Evolutionary conservation across 176 grass and related monocot species (phyloP).

Genomic region (Areca catechu): DNA sequence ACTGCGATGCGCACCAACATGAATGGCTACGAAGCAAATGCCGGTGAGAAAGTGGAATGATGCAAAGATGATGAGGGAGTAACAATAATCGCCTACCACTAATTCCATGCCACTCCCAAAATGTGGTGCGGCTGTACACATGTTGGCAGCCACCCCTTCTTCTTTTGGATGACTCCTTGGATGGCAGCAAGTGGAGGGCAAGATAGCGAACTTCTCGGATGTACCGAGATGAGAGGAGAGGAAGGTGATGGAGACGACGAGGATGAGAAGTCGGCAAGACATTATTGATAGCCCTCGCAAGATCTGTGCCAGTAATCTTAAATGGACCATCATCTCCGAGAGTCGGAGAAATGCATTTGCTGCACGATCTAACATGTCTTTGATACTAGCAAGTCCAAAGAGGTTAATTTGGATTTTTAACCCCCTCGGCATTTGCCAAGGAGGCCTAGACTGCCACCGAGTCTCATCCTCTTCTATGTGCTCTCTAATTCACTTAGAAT

Average conservation of each 20-base stretch:
- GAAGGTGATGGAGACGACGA: slow-evolving; percentile 15
- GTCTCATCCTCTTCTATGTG: no score
- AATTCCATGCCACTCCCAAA: not conserved
- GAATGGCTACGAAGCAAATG: not conserved
- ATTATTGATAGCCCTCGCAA: slow-evolving; percentile 62
- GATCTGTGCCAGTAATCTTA: slow-evolving; percentile 77
- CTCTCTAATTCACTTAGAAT: no score
- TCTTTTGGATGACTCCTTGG: slow-evolving; percentile 26
- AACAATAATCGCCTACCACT: not conserved
- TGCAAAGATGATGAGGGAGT: slow-evolving; percentile 9
- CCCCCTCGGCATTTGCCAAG: slow-evolving; percentile 48
- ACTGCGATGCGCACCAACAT: not conserved
- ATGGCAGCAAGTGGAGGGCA: slow-evolving; percentile 53
- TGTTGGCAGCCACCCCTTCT: slow-evolving; percentile 76
- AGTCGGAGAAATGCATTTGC: slow-evolving; percentile 38
- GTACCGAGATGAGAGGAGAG: slow-evolving; percentile 66
- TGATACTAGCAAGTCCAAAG: slow-evolving; percentile 54
- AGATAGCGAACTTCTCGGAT: slow-evolving; percentile 78
- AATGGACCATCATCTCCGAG: slow-evolving; percentile 64
- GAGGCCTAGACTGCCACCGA: slow-evolving; percentile 41
- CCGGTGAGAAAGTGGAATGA: slow-evolving; percentile 11
- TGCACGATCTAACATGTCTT: slow-evolving; percentile 37
- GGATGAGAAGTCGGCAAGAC: slow-evolving; percentile 26
- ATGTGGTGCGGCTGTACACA: slow-evolving; percentile 53
- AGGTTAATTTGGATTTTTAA: slow-evolving; percentile 68